Base-by-base conservation (phyloP, 1,284 basidiomycete species). In the Grifola frondosa region DNA sequence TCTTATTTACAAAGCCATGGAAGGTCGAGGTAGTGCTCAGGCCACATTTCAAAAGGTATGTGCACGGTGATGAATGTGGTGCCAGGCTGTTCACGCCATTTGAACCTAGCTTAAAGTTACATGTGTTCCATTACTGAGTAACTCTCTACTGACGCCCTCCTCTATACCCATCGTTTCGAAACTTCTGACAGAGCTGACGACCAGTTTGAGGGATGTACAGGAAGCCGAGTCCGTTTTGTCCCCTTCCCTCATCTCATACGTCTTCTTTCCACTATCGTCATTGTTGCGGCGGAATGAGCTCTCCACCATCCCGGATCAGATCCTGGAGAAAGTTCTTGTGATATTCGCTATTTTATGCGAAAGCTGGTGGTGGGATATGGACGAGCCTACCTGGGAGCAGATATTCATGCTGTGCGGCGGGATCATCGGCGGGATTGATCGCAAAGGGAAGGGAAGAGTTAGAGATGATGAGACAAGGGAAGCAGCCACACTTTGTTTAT, bases 191-290 rank as follows among this genome's bases (percentile, higher is more conserved):
- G 62, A 75, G 6, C 72, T 95, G 13, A 59, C 73, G 31, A 49
- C 54, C 2, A 64, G 67, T 5, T 70, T 92, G 34, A 57, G 62
- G 15, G 66, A 71, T 11, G 59, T 80, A 10, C 67, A 72, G 2
- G 52, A 64, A 16, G 63, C 68, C 8, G 64, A 63, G 12, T 44
- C 59, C 4, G 52, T 58, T 4, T 73, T 92, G 24, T 71, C 76
- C 1, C 61, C 78, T 0, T 74, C 78, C n/a, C 71, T 93, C 30
- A 78, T 91, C 33, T 84, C 86, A 40, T 97, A 97, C 64, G 69
- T 83, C 24, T 89, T 94, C 66, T 88, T 91, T 54, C 94, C 94
- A 2, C 62, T 97, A 42, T 90, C 91, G 1, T 80, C 82, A 20
- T 79, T 95, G 36, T 74, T 97, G 17, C 82, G 85, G 38, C 81